Evolutionary conservation across 768 basidiomycete genomes (phyloP).

Genomic region (Tricholoma saponaceum): DNA sequence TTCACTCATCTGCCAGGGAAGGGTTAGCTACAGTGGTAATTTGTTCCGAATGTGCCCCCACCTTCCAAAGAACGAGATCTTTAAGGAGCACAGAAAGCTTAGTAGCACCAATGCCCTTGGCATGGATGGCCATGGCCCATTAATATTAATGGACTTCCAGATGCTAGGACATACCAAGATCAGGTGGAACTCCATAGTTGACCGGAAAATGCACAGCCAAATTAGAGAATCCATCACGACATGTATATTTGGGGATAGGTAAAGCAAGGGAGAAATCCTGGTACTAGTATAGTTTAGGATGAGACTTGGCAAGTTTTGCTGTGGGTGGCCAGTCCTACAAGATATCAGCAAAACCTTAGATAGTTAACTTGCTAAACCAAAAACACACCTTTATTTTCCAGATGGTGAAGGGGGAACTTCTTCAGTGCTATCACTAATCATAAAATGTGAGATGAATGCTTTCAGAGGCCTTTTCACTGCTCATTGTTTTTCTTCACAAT

Average conservation of each 20-base stretch:
- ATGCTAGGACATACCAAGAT: neutral
- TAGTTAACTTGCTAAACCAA: neutral
- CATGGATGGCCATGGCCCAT: no score
- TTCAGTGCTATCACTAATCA: neutral
- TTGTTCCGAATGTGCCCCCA: no score
- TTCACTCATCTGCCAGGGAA: no score
- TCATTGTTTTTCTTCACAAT: neutral
- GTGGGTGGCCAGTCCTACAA: constrained; percentile 87
- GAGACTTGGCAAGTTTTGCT: constrained; percentile 74
- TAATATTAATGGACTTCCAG: no score
- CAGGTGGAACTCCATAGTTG: neutral
- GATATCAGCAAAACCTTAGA: neutral
- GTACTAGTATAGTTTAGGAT: constrained; percentile 79
- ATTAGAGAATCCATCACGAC: no score
- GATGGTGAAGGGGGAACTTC: neutral
- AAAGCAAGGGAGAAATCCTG: constrained; percentile 11
- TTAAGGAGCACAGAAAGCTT: no score
- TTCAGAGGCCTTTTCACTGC: neutral
- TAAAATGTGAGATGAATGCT: neutral
- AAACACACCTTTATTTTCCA: neutral
- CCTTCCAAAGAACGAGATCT: no score
- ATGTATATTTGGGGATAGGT: neutral
- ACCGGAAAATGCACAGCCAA: neutral
- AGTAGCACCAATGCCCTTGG: no score
- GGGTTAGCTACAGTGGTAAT: no score